These are phyloP conservation scores for Microthyrium microscopicum DNA, from an alignment of 2,329 filamentous ascomycete species.

Conservation along the genomic window DNA sequence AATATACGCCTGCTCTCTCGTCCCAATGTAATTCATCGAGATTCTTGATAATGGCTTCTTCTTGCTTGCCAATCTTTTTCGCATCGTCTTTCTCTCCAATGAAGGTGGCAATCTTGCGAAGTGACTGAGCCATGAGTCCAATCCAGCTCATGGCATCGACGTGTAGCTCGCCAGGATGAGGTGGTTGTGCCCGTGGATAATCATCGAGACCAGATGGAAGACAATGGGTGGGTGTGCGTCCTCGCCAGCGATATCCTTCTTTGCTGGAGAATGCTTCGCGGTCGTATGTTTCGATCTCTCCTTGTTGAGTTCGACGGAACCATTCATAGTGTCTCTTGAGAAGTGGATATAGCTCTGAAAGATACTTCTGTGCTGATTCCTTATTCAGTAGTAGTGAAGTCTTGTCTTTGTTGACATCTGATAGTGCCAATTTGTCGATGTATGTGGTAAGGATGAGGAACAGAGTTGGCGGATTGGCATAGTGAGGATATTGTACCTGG, in stretches of 20 bases:
- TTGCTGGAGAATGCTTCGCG: constrained; percentile 74
- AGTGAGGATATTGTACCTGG: constrained; percentile 85
- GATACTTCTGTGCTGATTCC: constrained; percentile 51
- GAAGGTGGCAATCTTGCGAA: constrained; percentile 60
- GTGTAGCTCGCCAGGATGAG: constrained; percentile 89
- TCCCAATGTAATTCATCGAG: constrained; percentile 91
- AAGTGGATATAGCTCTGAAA: constrained; percentile 67
- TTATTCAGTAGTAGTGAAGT: constrained; percentile 35
- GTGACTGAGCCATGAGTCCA: constrained; percentile 83
- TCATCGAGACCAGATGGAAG: constrained; percentile 91
- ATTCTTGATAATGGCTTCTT: constrained; percentile 66
- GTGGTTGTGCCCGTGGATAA: constrained; percentile 84
- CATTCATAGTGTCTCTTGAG: constrained; percentile 78
- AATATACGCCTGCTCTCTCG: constrained; percentile 64
- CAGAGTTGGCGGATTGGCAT: constrained; percentile 87
- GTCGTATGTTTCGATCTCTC: constrained; percentile 82
- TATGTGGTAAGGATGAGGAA: constrained; percentile 74
- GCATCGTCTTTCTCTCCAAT: constrained; percentile 52
- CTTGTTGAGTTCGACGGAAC: constrained; percentile 80
- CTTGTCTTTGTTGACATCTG: constrained; percentile 15
- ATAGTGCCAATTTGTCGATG: constrained; percentile 46
- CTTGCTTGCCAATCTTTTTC: constrained; percentile 51
- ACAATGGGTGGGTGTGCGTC: constrained; percentile 71
- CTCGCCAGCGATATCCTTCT: constrained; percentile 90
- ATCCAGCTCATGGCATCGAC: constrained; percentile 93